Percentiles rank a stretch among this genome's conserved stretches.
These are phyloP conservation scores for Scutellaria barbata DNA, from an alignment of 257 asterid species.

Conservation along the genomic window DNA sequence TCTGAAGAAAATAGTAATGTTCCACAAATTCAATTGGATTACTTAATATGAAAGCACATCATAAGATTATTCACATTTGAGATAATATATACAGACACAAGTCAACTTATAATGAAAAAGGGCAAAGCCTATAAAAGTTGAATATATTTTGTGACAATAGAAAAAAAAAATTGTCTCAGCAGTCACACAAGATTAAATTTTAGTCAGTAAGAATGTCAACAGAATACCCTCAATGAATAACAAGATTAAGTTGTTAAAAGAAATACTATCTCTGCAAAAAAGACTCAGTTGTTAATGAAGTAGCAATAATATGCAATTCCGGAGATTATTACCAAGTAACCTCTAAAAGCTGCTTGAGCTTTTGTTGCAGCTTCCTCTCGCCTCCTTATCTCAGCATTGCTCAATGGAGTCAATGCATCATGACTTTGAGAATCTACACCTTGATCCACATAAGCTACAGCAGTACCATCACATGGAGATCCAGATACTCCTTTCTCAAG, in stretches of 20 bases:
- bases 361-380: conserved; percentile 74
- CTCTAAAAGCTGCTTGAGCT: conserved; percentile 83
- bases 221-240: neutral
- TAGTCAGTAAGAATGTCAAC: neutral
- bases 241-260: neutral
- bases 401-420: conserved; percentile 32
- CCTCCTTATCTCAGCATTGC: conserved; percentile 52
- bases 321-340: conserved; percentile 68
- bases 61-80: conserved; percentile 11
- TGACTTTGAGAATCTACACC: conserved; percentile 44
- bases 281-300: conserved; percentile 13
- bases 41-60: conserved; percentile 13
- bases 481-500: conserved; percentile 51
- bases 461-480: conserved; percentile 45
- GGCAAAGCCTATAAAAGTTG: too few species aligned
- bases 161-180: neutral
- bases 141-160: neutral
- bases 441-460: conserved; percentile 47
- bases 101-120: too few species aligned
- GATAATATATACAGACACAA: neutral
- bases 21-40: conserved; percentile 5
- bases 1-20: neutral
- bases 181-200: neutral
- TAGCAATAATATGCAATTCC: conserved; percentile 24
- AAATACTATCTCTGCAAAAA: neutral